Percentiles rank a stretch among this genome's conserved stretches.
Evolutionary conservation across 352 stramenopile species (phyloP).

Genomic region (Globisporangium acanthophoron): DNA sequence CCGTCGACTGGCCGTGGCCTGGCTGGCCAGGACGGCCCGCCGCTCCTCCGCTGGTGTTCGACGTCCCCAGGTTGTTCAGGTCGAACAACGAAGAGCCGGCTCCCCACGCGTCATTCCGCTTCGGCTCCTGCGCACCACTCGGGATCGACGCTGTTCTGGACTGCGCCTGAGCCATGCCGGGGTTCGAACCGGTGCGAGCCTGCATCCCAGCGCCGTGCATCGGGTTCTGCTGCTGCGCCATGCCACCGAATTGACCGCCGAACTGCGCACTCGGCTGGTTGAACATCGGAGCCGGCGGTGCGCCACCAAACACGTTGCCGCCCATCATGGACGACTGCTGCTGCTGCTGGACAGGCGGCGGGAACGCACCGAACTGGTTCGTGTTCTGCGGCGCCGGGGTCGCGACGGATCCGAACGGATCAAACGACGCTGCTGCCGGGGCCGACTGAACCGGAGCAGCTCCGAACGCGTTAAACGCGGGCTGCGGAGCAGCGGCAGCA

Average conservation of each 20-base stretch:
- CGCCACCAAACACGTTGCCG: conserved; percentile 28
- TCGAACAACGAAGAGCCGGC: conserved; percentile 74
- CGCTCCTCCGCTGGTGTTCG: conserved; percentile 13
- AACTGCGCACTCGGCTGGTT: conserved; percentile 38
- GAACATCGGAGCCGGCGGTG: conserved; percentile 36
- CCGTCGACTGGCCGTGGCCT: conserved; percentile 17
- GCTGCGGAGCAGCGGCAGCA: conserved; percentile 20
- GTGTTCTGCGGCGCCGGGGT: conserved; percentile 17
- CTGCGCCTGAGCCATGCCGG: conserved; percentile 16
- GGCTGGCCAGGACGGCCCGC: conserved; percentile 24
- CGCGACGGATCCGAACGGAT: conserved; percentile 47
- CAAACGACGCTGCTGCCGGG: conserved; percentile 40
- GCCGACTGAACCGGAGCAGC: conserved; percentile 29
- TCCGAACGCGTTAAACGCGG: conserved; percentile 57
- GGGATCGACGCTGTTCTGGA: conserved; percentile 23
- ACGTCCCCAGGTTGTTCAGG: conserved; percentile 62
- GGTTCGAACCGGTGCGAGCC: conserved; percentile 39
- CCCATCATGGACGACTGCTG: conserved; percentile 31
- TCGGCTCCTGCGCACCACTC: conserved; percentile 29
- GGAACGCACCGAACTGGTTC: conserved; percentile 41
- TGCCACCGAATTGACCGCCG: conserved; percentile 35
- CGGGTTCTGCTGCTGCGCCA: conserved; percentile 28
- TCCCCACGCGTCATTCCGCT: conserved; percentile 73
- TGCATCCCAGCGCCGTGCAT: conserved; percentile 25
- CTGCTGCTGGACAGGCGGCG: conserved; percentile 30